Evolutionary conservation across 164 flowering plant genomes (phyloP), one percentile per base, ranked within the genome.

Genomic region (Echeveria elegans): DNA sequence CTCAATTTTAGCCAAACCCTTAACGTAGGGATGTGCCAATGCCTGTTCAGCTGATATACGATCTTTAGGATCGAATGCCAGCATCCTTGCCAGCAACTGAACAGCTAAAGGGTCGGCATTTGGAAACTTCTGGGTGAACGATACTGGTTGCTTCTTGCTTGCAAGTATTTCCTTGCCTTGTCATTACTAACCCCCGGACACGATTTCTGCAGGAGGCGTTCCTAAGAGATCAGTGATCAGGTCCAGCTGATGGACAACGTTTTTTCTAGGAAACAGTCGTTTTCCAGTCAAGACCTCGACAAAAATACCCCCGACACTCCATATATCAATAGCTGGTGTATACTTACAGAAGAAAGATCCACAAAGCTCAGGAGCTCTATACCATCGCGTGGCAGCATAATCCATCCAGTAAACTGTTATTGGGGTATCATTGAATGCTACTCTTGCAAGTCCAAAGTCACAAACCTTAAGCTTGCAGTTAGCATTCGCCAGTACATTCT

Each of bases 301-400:
- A 56, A 56, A 56, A 56, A 56, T 56, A 9, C 61, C 26, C 28
- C 61, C 61, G 19, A 14, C 32, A 15, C 61, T 56, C 61, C 61
- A 56, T 26, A 56, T 56, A 56, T 56, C 61, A 56, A 56, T 56
- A 26, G 61, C 61, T 11, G 61, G 61, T 28, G 61, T 56, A 14
- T 56, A 56, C 61, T 82, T 86, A 32, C 84, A 77, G 67, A 69
- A 82, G 74, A 86, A 86, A 19, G 90, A 86, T 63, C 90, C 90
- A 73, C 90, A 86, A 36, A 86, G 77, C 75, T 86, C 90, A 12
- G 90, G 90, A 63, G 90, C 90, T 70, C 90, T 81, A 67, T 86
- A 86, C 90, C 90, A 86, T 78, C 90, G 80, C 31, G 90, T 86
- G 26, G 90, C 90, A 72, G 84, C 88, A 73, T 86, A 86, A 64